Evolutionary conservation across 371 early-diverging fungal species (phyloP), one percentile per base, ranked within the genome.

Genomic region (Circinella umbellata): DNA sequence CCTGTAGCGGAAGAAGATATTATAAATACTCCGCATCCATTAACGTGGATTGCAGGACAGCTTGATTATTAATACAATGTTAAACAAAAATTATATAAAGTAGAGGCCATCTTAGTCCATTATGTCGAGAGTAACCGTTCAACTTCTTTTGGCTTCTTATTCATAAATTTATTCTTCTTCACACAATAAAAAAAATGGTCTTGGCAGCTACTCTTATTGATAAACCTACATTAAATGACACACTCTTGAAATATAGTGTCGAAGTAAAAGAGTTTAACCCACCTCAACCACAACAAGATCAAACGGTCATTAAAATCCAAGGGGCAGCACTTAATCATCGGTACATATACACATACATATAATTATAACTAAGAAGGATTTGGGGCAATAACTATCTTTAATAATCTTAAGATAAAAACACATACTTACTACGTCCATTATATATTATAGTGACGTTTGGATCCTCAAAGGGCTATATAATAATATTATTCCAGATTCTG

Each of bases 261-360:
- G 73, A 80, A 55, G 57, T 78, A 5, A 75, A 73, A 18, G 68
- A 74, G 14, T n/a, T 42, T 7, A 11, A 64, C 14, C 8, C 27
- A 15, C 10, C 64, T 14, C 59, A 70, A 0, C 47, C 67, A 17
- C 57, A 65, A n/a, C 67, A 72, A 8, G 75, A 73, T n/a, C 81
- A 87, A 68, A 80, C 85, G 2, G 66, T 89, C 17, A 75, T 93
- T 8, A 82, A 83, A 46, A 70, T 93, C 63, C 80, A 85, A 35
- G 91, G 91, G 0, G 89, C 89, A 51, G 86, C 92, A 4, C 78
- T 92, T 61, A 93, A 93, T 70, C 92, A 91, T 70, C 86, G 91
- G 81, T 80, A 77, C 27, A 38, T 27, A 27, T 57, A 57, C 0
- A 6, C 27, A 57, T 11, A 5, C 10, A 27, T 27, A 27, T 27